phyloP scores from a whole-genome alignment of 106 monocot genomes.

The Triglochin maritima region DNA sequence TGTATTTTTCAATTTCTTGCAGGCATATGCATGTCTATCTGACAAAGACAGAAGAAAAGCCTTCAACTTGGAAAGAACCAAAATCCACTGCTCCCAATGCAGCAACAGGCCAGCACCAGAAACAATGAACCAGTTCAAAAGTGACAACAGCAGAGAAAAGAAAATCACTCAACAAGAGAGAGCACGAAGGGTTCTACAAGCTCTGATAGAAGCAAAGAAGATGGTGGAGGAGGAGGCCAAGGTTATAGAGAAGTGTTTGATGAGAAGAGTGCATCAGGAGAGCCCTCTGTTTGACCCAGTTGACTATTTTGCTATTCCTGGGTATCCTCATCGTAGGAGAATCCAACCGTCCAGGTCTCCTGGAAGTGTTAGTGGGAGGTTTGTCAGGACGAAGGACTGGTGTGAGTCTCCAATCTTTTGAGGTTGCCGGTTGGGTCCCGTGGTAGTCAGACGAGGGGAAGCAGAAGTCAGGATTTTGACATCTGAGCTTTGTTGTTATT shows the following conservation, averaged over 20 bases:
- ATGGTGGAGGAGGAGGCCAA: constrained; percentile 53
- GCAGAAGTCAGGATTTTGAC: not conserved
- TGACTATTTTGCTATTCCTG: constrained; percentile 16
- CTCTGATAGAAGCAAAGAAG: constrained; percentile 34
- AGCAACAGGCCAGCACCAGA: not conserved
- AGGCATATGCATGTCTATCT: constrained; percentile 77
- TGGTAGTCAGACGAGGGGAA: not conserved
- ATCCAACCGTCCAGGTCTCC: not conserved
- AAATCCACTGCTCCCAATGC: constrained; percentile 60
- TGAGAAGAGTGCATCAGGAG: not conserved
- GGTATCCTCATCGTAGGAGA: constrained; percentile 37
- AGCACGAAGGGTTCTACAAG: constrained; percentile 8
- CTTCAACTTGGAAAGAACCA: constrained; percentile 36
- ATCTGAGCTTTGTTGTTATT: no score
- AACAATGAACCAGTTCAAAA: not conserved
- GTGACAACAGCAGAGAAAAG: constrained; percentile 1
- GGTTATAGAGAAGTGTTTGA: constrained; percentile 51
- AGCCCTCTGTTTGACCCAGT: constrained; percentile 58
- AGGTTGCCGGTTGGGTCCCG: constrained; percentile 12
- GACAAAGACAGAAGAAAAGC: constrained; percentile 42
- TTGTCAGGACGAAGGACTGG: constrained; percentile 7
- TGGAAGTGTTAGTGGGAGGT: not conserved
- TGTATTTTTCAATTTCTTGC: not conserved
- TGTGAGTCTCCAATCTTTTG: constrained; percentile 53
- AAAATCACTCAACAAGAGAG: not conserved